Evolutionary conservation across 2,329 filamentous ascomycete genomes (phyloP), one percentile per base, ranked within the genome.

Genomic region (Botrytis paeoniae): DNA sequence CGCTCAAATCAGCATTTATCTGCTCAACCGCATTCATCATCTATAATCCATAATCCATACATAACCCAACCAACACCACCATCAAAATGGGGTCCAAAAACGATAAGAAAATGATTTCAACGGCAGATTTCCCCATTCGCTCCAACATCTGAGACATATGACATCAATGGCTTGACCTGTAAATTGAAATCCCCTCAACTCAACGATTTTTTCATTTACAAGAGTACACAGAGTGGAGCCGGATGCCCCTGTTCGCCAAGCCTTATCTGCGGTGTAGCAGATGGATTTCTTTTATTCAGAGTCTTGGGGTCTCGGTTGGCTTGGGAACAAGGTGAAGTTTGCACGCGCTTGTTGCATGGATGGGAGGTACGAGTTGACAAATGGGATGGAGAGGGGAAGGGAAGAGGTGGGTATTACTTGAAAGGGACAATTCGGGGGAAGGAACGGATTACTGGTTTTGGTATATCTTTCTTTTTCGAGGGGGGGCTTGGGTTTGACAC

Each of bases 101-200:
- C n/a, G 51, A 54, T 54, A 54, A 54, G 51, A 29, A 54, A 54
- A n/a, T 16, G 14, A 54, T 16, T 54, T 29, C 51, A n/a, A 54
- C 51, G 25, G n/a, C n/a, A 16, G 51, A 16, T 54, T 16, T 14
- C 48, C 51, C 51, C 51, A 54, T 54, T 29, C n/a, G 51, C 51
- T 29, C 25, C 25, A 4, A 8, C 48, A 29, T 54, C 51, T 41
- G 48, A 68, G 35, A 54, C 64, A 54, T 54, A 54, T 68, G 64
- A 68, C 64, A 68, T 68, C 51, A 22, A 48, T 68, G 64, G 64
- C 64, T 68, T 68, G 9, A n/a, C 48, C 10, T n/a, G 18, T 51
- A n/a, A 51, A 14, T 37, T 66, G 45, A 37, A 54, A 37, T 51
- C 32, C 43, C 63, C 63, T 37, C 43, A 39, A 39, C 25, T 54